Evolutionary conservation across 2,329 filamentous ascomycete species (phyloP).

Genomic region (Claviceps fusiformis): DNA sequence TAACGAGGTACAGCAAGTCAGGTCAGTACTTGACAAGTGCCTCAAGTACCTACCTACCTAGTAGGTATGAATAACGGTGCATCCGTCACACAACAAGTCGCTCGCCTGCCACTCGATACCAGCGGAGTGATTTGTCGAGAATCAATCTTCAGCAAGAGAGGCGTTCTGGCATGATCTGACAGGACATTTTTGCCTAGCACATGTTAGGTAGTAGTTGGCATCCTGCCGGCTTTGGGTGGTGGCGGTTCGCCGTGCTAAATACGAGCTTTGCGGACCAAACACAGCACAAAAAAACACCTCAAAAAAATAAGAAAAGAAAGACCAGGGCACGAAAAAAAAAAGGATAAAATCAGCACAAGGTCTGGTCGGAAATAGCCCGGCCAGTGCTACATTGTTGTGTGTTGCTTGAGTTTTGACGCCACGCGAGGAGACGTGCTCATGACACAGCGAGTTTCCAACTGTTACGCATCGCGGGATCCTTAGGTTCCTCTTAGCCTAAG

Average conservation of each 20-base stretch:
- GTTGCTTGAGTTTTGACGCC: too few species aligned
- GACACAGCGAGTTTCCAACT: too few species aligned
- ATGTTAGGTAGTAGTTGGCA: not conserved
- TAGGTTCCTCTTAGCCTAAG: too few species aligned
- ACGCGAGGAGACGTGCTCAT: too few species aligned
- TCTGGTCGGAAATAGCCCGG: too few species aligned
- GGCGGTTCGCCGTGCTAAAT: not conserved
- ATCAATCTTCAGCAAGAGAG: not conserved
- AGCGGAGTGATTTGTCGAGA: not conserved
- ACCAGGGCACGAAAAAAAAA: too few species aligned
- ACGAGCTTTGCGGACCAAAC: not conserved
- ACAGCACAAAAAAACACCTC: not conserved
- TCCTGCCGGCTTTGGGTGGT: not conserved
- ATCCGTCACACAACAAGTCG: not conserved
- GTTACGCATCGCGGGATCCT: too few species aligned
- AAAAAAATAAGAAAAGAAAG: not conserved
- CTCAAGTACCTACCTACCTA: not conserved
- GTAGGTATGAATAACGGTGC: not conserved
- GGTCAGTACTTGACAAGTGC: not conserved
- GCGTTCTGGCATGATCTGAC: not conserved
- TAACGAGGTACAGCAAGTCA: too few species aligned
- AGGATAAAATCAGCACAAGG: too few species aligned
- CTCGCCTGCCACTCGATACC: not conserved
- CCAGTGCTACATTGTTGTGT: too few species aligned
- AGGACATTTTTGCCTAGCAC: not conserved